A percentile compares a stretch with the other conserved stretches of the same genome.
These are phyloP conservation scores for Cardiospermum halicacabum DNA, from an alignment of 345 rosid species.

Conservation along the genomic window DNA sequence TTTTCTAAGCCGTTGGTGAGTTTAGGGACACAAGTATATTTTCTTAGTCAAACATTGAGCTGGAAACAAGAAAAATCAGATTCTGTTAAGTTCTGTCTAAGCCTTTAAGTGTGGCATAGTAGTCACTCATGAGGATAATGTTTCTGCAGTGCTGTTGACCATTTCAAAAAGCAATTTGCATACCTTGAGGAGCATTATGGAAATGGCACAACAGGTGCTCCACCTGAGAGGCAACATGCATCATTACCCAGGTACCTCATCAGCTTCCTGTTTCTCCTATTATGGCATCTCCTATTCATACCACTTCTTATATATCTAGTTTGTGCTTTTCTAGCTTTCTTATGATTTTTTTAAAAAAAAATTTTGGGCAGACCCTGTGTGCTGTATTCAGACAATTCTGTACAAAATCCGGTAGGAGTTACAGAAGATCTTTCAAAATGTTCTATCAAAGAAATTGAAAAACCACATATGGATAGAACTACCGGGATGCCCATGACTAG, in stretches of 20 bases:
- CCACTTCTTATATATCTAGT: neutral
- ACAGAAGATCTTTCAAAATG: conserved; percentile 73
- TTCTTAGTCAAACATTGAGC: no score
- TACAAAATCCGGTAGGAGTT: conserved; percentile 55
- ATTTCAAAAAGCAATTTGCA: conserved; percentile 96
- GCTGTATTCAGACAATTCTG: conserved; percentile 60
- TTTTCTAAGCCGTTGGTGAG: neutral
- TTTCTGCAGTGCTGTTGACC: conserved; percentile 84
- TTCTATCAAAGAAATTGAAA: conserved; percentile 71
- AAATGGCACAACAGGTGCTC: conserved; percentile 69
- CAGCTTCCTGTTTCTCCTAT: conserved; percentile 1
- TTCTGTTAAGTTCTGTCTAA: neutral
- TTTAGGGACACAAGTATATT: no score
- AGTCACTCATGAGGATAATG: conserved; percentile 1
- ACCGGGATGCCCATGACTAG: conserved; percentile 61
- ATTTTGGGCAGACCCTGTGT: conserved; percentile 67
- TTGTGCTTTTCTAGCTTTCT: conserved; percentile 2
- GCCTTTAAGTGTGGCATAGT: neutral
- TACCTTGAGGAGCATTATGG: conserved; percentile 92
- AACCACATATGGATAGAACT: conserved; percentile 54
- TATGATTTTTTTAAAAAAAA: no score
- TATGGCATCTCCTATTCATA: neutral
- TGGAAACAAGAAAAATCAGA: neutral
- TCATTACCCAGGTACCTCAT: conserved; percentile 79
- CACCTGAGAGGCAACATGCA: conserved; percentile 94